These are phyloP conservation scores for Thalassiosira hispida DNA, from an alignment of 352 stramenopile species.

Conservation along the genomic window DNA sequence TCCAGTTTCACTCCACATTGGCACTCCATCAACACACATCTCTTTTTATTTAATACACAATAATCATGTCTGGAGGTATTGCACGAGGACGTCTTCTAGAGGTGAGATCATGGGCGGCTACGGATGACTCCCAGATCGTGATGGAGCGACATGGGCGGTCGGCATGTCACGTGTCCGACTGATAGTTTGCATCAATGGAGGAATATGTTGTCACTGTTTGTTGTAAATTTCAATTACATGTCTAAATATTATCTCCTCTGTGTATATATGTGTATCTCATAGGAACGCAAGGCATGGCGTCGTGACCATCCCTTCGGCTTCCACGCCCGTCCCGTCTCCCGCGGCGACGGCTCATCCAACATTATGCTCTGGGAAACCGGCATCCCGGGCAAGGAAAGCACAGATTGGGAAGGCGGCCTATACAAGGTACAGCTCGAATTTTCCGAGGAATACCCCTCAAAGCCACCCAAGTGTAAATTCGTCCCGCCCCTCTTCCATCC, in stretches of 20 bases:
- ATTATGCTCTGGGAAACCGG: slow-evolving; percentile 96
- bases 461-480: slow-evolving; percentile 98
- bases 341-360: slow-evolving; percentile 94
- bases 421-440: slow-evolving; percentile 98
- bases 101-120: slow-evolving; percentile 21
- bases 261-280: background rate
- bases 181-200: background rate
- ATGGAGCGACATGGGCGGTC: no score
- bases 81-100: slow-evolving; percentile 47
- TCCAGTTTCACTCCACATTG: background rate
- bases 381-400: slow-evolving; percentile 95
- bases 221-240: slow-evolving; percentile 4
- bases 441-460: slow-evolving; percentile 95
- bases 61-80: slow-evolving; percentile 52
- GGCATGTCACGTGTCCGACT: no score
- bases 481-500: slow-evolving; percentile 96
- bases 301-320: slow-evolving; percentile 95
- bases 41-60: slow-evolving; percentile 2
- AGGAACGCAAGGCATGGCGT: slow-evolving; percentile 89
- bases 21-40: no score
- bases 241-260: background rate
- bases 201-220: no score
- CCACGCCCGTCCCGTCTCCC: slow-evolving; percentile 92
- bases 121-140: background rate
- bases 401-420: slow-evolving; percentile 96